Base-by-base conservation (phyloP, 495 filamentous ascomycete genomes). In the Aspergillus incahuasiensis region DNA sequence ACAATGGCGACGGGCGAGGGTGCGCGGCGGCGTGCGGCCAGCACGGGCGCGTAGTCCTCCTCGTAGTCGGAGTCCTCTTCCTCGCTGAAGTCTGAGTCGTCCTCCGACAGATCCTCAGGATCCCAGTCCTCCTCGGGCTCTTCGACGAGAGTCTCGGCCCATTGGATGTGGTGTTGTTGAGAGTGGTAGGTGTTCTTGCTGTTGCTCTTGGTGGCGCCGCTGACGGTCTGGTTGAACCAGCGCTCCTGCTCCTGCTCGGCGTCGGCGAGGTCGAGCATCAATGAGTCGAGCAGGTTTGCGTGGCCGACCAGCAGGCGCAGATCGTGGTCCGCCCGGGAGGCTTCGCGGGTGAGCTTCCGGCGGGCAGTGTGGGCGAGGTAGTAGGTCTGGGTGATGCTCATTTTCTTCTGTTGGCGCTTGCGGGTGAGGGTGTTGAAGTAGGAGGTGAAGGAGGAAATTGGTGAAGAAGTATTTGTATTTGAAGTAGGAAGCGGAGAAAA, bases 351-450 rank as follows among this genome's bases (percentile, higher is more conserved):
- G 65, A 98, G 91, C 90, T 98, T 97, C 69, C 85, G 86, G 63
- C 94, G 85, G 69, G 94, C 94, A 73, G 90, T 90, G 80, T 95
- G 89, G 66, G 95, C 94, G 63, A 97, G 86, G 79, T 90, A 95
- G 86, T 96, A 97, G 58, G 92, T 97, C 76, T 97, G 90, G 4
- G 94, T 91, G 74, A 97, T 85, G 69, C 86, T 91, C 94, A 98
- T 97, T 77, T 88, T 92, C 74, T 85, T 82, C 68, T 83, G 80
- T 65, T 77, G 73, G 30, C 79, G 80, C 52, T 63, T 52, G 2
- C 66, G 69, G 42, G 58, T 40, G 49, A 74, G 61, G 13, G 69
- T 67, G 13, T 63, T 51, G 40, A 74, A 73, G 63, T 69, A 74
- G 54, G 72, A 66, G 54, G 54, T 62, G 58, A 65, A 52, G 15